Conservation (phyloP, 106 monocot genomes). For the Xerophyta viscosa region DNA sequence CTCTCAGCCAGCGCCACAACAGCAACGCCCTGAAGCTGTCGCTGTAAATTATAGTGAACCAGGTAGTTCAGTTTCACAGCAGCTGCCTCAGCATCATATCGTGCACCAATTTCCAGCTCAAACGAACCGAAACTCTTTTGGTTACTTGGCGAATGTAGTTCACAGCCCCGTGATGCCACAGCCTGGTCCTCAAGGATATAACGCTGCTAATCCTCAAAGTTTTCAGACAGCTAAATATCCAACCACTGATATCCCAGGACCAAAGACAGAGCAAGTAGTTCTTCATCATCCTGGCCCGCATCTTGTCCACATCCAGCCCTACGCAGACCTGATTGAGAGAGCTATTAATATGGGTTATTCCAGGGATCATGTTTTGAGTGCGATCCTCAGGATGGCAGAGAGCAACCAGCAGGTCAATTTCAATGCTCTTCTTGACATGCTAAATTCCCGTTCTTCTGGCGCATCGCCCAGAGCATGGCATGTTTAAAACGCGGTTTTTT, state of each 20-base stretch:
- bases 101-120: conserved; percentile 17
- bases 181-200: conserved; percentile 31
- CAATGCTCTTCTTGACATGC: conserved; percentile 70
- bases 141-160: conserved; percentile 20
- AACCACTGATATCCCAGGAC: conserved; percentile 2
- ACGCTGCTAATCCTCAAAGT: conserved; percentile 6
- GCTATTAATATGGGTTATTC: conserved; percentile 75
- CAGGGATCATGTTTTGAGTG: conserved; percentile 51
- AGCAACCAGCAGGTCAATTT: conserved; percentile 67
- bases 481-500: too few species aligned
- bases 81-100: conserved; percentile 9
- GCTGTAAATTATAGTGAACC: conserved; percentile 28
- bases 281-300: conserved; percentile 15
- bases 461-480: conserved; percentile 46
- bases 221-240: conserved; percentile 23
- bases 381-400: conserved; percentile 53
- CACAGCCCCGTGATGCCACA: conserved; percentile 17
- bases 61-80: conserved; percentile 9
- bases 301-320: conserved; percentile 34
- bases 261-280: conserved; percentile 22
- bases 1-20: too few species aligned
- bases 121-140: conserved; percentile 20
- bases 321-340: conserved; percentile 73
- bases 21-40: conserved; percentile 19
- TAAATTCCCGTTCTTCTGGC: conserved; percentile 28